These are phyloP conservation scores for Citrus hindsii DNA, from an alignment of 345 rosid species.

Conservation along the genomic window DNA sequence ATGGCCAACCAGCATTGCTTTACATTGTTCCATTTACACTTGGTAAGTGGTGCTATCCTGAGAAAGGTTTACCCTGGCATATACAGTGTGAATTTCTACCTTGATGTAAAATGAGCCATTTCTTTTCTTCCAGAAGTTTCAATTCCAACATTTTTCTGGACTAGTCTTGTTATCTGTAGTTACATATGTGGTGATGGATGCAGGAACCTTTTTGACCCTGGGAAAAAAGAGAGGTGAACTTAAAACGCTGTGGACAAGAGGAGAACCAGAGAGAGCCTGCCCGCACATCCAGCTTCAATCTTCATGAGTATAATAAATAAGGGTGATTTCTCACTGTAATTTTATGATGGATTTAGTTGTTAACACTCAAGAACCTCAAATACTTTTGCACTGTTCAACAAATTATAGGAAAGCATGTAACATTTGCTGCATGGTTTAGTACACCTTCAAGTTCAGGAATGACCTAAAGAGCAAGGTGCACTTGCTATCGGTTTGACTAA, in stretches of 20 bases:
- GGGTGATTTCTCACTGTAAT: conserved; percentile 8
- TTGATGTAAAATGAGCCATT: background rate
- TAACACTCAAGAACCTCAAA: background rate
- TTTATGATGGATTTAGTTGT: background rate
- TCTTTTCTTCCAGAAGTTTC: background rate
- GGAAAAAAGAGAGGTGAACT: conserved; percentile 85
- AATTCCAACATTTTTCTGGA: background rate
- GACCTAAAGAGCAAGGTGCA: background rate
- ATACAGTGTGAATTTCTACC: background rate
- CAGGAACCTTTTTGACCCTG: conserved; percentile 75
- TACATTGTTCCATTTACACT: conserved; percentile 95
- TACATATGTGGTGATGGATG: background rate
- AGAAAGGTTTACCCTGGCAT: background rate
- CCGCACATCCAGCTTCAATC: conserved; percentile 62
- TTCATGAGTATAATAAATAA: conserved; percentile 9
- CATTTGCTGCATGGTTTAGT: background rate
- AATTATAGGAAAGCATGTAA: background rate
- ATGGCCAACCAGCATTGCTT: conserved; percentile 96
- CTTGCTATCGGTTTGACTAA: background rate
- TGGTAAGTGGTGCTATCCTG: conserved; percentile 41
- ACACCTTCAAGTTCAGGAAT: background rate
- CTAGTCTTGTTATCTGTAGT: background rate
- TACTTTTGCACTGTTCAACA: background rate
- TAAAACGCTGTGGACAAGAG: conserved; percentile 73
- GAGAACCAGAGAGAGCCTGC: conserved; percentile 75